Base-by-base conservation (phyloP, 331 rosid species). In the Spiraea crenata region DNA sequence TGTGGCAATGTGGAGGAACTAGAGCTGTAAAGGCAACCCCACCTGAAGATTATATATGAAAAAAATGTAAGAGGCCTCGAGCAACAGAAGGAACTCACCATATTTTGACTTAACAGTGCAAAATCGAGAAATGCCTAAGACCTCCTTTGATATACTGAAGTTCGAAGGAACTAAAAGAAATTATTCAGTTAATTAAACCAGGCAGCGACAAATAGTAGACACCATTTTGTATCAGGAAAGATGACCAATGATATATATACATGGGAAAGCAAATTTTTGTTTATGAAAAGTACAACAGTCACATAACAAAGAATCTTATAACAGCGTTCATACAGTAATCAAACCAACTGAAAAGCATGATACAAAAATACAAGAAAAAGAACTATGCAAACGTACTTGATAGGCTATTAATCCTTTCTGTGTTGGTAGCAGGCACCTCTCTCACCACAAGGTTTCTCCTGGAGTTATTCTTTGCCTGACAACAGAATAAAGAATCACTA, bases 381-480 rank as follows among this genome's bases (percentile, higher is more conserved):
- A 12, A 54, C 15, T 3, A 38, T 34, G 68, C 40, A 40, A 35
- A 10, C 63, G n/a, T 44, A 78, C 82, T 78, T 78, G 82, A 41
- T 31, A 13, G 69, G 44, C 37, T 31, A 60, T 8, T 49, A 39
- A 57, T 69, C 19, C 60, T 50, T 51, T 67, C 82, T 13, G 60
- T 4, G 52, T 19, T 71, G 4, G 65, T 49, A 31, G 60, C 15
- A 9, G 55, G 9, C 12, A 10, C 70, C 0, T 56, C 74, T 69
- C 74, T 17, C 74, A 72, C 77, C 74, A 72, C 82, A 45, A 67
- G 59, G 50, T 31, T 72, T 61, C 82, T 46, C 52, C 70, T 72
- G 39, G 82, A 72, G 56, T 51, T 72, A 71, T 67, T 78, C 77
- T 78, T 78, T 20, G 82, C 77, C 82, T 78, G 78, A 14, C 37